phyloP scores from a whole-genome alignment of 2,329 filamentous ascomycete species.

The Aulographum hederae region DNA sequence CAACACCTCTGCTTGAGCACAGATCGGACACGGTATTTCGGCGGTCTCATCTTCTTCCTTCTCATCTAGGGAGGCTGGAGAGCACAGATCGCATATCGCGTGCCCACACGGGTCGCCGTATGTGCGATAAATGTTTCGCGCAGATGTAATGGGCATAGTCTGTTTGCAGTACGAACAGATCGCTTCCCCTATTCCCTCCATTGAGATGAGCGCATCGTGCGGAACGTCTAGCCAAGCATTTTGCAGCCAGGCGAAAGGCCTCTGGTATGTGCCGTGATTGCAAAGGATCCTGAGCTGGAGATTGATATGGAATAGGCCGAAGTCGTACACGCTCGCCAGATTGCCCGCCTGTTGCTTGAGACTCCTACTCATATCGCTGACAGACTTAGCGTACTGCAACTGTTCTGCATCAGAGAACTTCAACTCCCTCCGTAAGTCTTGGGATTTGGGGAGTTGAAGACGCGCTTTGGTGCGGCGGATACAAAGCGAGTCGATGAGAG shows the following conservation, averaged over 20 bases:
- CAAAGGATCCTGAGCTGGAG: conserved; percentile 81
- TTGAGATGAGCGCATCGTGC: conserved; percentile 19
- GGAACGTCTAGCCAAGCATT: conserved; percentile 69
- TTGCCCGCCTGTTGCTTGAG: conserved; percentile 20
- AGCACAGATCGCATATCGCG: conserved; percentile 13
- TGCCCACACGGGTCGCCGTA: conserved; percentile 13
- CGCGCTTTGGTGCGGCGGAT: conserved; percentile 81
- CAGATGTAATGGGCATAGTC: conserved; percentile 31
- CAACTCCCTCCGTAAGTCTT: conserved; percentile 55
- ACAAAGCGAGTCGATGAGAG: conserved; percentile 80
- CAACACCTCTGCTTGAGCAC: too few relatives aligned
- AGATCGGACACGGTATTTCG: too few relatives aligned
- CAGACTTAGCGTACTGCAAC: conserved; percentile 52
- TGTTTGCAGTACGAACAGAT: conserved; percentile 37
- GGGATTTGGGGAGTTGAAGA: conserved; percentile 60
- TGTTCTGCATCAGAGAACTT: conserved; percentile 60
- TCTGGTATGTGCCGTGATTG: conserved; percentile 73
- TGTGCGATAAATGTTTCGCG: conserved; percentile 8
- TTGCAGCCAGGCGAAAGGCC: conserved; percentile 32
- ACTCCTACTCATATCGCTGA: conserved; percentile 18
- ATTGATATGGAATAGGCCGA: conserved; percentile 68
- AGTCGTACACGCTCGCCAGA: conserved; percentile 17
- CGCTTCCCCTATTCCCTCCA: conserved; percentile 11
- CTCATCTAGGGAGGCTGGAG: too few relatives aligned
- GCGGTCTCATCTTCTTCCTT: too few relatives aligned